phyloP scores from a whole-genome alignment of 352 stramenopile species.

The Pythium plurisporium region DNA sequence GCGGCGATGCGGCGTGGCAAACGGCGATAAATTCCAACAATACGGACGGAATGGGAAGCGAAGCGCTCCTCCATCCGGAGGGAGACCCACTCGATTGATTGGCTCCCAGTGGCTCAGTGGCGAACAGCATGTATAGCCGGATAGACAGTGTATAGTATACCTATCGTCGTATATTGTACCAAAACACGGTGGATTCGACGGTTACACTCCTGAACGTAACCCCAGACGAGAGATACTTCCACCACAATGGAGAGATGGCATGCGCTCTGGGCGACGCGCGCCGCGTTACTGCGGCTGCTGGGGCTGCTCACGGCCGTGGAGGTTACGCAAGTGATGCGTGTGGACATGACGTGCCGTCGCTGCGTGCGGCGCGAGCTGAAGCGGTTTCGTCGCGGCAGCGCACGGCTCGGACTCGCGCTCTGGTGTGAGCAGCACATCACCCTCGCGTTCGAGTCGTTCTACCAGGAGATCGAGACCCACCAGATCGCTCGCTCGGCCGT shows the following conservation, averaged over 20 bases:
- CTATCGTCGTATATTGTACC: background rate
- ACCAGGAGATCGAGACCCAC: conserved; percentile 47
- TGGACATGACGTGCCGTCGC: conserved; percentile 22
- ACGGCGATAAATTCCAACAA: conserved; percentile 62
- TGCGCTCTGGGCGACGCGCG: background rate
- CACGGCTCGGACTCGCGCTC: conserved; percentile 34
- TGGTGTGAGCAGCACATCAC: conserved; percentile 26
- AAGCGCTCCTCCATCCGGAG: background rate
- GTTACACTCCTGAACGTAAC: no score
- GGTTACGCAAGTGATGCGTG: conserved; percentile 15
- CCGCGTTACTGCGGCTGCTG: conserved; percentile 29
- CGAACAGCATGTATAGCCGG: conserved; percentile 18
- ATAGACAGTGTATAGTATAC: conserved; percentile 6
- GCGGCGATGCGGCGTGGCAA: conserved; percentile 45
- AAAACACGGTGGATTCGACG: conserved; percentile 22
- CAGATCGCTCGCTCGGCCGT: conserved; percentile 33
- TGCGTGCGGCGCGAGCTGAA: conserved; percentile 19
- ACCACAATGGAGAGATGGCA: background rate
- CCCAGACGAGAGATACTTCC: no score
- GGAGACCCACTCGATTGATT: conserved; percentile 14
- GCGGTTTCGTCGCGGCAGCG: conserved; percentile 20
- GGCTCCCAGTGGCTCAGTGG: conserved; percentile 15
- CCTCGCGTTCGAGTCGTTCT: conserved; percentile 44
- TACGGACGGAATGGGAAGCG: conserved; percentile 10
- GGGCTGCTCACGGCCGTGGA: conserved; percentile 26